These are phyloP conservation scores for Solanum chacoense DNA, from an alignment of 305 asterid genomes.

Conservation along the genomic window DNA sequence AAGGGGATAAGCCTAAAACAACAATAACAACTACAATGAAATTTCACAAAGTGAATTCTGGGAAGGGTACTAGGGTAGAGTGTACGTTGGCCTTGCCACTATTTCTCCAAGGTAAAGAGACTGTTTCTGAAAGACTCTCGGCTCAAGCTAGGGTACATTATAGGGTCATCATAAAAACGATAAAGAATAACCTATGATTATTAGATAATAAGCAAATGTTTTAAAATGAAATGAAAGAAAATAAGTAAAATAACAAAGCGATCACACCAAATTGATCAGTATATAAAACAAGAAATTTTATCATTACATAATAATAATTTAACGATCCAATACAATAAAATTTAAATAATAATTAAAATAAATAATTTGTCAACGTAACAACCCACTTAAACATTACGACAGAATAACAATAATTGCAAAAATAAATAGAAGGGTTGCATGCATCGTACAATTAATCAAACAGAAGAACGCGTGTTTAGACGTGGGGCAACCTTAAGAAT, in stretches of 20 bases:
- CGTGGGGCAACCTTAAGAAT: not conserved
- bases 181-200: not conserved
- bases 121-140: not conserved
- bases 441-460: not conserved
- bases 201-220: not conserved
- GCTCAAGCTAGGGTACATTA: not conserved
- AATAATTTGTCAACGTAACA: not conserved
- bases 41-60: no score
- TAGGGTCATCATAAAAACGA: not conserved
- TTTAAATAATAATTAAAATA: not conserved
- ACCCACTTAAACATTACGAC: not conserved
- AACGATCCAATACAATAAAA: not conserved
- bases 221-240: not conserved
- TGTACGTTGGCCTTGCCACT: not conserved
- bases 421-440: not conserved
- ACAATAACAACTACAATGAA: not conserved
- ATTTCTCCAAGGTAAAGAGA: not conserved
- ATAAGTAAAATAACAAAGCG: not conserved
- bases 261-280: not conserved
- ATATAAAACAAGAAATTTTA: not conserved
- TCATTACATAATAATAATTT: not conserved
- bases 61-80: not conserved
- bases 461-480: not conserved
- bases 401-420: not conserved
- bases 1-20: not conserved